These are phyloP conservation scores for Yamadazyma jaroonii DNA, from an alignment of 1,139 yeast genomes.

Conservation along the genomic window DNA sequence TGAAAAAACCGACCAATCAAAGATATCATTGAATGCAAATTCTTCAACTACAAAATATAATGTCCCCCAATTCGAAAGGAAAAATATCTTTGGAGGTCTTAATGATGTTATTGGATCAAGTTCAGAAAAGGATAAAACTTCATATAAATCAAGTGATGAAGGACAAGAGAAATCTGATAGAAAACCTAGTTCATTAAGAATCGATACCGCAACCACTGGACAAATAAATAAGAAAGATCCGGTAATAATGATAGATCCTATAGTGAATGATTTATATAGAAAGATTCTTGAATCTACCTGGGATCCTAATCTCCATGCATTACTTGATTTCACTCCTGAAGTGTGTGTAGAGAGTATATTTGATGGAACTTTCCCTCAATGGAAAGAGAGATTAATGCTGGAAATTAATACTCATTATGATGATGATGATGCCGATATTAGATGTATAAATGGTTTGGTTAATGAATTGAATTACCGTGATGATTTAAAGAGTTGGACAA, in stretches of 20 bases:
- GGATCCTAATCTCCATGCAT: conserved; percentile 62
- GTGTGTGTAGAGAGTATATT: conserved; percentile 76
- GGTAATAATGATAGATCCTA: conserved; percentile 41
- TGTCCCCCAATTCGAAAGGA: conserved; percentile 38
- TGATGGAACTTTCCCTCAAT: conserved; percentile 66
- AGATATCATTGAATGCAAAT: background rate
- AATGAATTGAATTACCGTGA: conserved; percentile 39
- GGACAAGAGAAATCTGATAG: background rate
- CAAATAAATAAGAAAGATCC: conserved; percentile 5
- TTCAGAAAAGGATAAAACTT: no score
- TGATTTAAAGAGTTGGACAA: conserved; percentile 47
- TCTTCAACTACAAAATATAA: conserved; percentile 16
- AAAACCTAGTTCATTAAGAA: background rate
- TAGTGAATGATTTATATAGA: conserved; percentile 52
- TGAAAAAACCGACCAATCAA: conserved; percentile 5
- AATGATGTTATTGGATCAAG: conserved; percentile 29
- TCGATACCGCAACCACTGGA: background rate
- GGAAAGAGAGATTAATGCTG: conserved; percentile 38
- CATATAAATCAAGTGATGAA: no score
- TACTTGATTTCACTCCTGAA: conserved; percentile 67
- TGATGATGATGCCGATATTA: conserved; percentile 50
- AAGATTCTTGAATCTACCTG: conserved; percentile 70
- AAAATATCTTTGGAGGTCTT: conserved; percentile 40
- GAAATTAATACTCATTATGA: conserved; percentile 34
- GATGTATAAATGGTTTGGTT: conserved; percentile 45